Evolutionary conservation across 352 stramenopile species (phyloP).

Genomic region (Pythium vanterpoolii): DNA sequence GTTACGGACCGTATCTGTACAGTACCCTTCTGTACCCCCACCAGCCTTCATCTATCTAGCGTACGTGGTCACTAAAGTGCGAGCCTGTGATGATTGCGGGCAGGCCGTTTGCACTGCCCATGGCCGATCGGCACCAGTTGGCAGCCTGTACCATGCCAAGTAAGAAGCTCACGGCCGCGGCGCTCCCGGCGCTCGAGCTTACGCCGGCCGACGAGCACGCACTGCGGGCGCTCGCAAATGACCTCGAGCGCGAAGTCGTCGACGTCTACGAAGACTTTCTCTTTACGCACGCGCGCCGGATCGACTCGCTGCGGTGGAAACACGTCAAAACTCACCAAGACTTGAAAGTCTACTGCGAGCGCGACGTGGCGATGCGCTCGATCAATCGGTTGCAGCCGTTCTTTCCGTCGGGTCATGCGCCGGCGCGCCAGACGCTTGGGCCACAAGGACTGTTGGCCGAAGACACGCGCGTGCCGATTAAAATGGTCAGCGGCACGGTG

Average conservation of each 20-base stretch:
- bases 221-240: constrained; percentile 30
- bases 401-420: constrained; percentile 13
- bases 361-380: constrained; percentile 22
- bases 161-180: constrained; percentile 9
- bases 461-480: constrained; percentile 27
- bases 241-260: constrained; percentile 47
- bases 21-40: too few relatives aligned
- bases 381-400: constrained; percentile 25
- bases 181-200: constrained; percentile 27
- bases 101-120: neutral
- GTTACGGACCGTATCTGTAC: too few relatives aligned
- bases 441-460: constrained; percentile 34
- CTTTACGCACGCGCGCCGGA: constrained; percentile 21
- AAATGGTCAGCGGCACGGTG: constrained; percentile 34
- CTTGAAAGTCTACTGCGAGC: constrained; percentile 39
- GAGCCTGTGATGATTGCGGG: constrained; percentile 3
- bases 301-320: constrained; percentile 45
- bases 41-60: too few relatives aligned
- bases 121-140: constrained; percentile 10
- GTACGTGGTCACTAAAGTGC: too few relatives aligned
- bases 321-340: constrained; percentile 35
- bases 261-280: constrained; percentile 46
- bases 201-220: constrained; percentile 30
- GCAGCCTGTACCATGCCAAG: neutral
- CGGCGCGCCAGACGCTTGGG: constrained; percentile 19